Percentiles rank a stretch among this genome's conserved stretches.
These are phyloP conservation scores for Fusarium sp. DNA, from an alignment of 2,329 filamentous ascomycete genomes.

Conservation along the genomic window DNA sequence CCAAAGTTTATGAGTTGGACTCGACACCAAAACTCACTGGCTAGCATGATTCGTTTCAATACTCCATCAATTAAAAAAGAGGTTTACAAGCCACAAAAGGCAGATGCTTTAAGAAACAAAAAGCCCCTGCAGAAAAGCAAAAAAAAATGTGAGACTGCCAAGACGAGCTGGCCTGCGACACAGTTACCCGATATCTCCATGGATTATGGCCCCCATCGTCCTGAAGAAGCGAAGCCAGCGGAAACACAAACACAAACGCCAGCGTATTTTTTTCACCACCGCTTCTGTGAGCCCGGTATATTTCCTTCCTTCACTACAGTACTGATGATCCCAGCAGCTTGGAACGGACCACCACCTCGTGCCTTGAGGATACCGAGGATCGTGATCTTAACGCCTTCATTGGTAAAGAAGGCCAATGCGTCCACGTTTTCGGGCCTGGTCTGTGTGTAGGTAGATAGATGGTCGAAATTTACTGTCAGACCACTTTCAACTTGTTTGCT, in stretches of 20 bases:
- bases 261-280: constrained; percentile 3
- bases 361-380: not conserved
- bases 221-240: constrained; percentile 31
- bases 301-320: not conserved
- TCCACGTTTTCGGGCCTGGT: constrained; percentile 20
- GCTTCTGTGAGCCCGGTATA: not conserved
- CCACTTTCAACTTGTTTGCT: not conserved
- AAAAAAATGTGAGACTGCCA: constrained; percentile 9
- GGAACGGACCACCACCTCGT: not conserved
- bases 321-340: not conserved
- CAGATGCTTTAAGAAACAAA: not conserved
- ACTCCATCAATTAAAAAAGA: not conserved
- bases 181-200: not conserved
- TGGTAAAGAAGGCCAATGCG: constrained; percentile 8
- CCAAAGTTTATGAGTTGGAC: not conserved
- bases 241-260: constrained; percentile 32
- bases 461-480: not conserved
- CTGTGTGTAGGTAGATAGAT: constrained; percentile 1
- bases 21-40: not conserved
- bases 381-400: not conserved
- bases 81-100: not conserved
- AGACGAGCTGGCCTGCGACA: constrained; percentile 34
- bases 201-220: constrained; percentile 26
- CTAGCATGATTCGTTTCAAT: not conserved
- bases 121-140: constrained; percentile 10